Base-by-base conservation (phyloP, 306 rosid species). In the Geum urbanum region DNA sequence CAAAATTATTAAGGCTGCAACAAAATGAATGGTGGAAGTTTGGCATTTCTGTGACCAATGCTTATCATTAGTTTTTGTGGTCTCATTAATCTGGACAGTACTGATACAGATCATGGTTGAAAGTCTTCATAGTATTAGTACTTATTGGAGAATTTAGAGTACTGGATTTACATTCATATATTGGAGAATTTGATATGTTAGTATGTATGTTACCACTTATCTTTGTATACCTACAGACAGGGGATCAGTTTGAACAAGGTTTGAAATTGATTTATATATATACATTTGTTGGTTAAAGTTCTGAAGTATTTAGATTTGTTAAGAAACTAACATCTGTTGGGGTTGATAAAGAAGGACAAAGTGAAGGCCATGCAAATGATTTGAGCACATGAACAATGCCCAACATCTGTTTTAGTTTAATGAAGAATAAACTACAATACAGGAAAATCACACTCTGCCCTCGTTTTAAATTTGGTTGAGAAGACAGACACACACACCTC, bases 311-410 rank as follows among this genome's bases (percentile, higher is more conserved):
- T 65, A 72, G 62, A 37, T 47, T n/a, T 71, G 72, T 73, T 46
- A 63, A 71, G 68, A 11, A 50, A 2, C n/a, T n/a, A n/a, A n/a
- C 13, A n/a, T 63, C 47, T 52, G 37, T 22, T 72, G 15, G 41
- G 49, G 39, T 39, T 27, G 72, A 46, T 53, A 49, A 76, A 65
- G 18, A 67, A 81, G 65, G 86, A 83, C 87, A 88, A 88, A 64
- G 82, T 27, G 84, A 81, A 77, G 81, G 48, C 67, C 84, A 69
- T 80, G 74, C 81, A 74, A 82, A 89, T 87, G 80, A 89, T 89
- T 82, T 82, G 74, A 52, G 74, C 90, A 87, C 91, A 82, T 87
- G 92, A 74, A 75, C 67, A 75, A 57, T 71, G 66, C 74, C 74
- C 70, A 78, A 39, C 72, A 32, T 69, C 77, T 41, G 39, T 48